Base-by-base conservation (phyloP, 768 basidiomycete genomes). In the Galerina sulciceps region DNA sequence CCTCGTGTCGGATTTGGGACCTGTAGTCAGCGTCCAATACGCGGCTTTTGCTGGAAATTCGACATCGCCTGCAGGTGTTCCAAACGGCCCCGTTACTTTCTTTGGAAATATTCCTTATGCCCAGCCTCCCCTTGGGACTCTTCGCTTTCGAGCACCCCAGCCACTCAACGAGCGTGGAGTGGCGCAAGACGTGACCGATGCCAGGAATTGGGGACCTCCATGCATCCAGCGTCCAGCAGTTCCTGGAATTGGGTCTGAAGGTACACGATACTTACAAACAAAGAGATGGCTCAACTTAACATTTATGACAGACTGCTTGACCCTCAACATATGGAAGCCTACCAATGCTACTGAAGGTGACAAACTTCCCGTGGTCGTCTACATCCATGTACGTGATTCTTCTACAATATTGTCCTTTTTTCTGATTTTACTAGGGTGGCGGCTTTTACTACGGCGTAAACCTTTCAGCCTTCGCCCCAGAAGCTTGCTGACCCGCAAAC, bases 321-420 rank as follows among this genome's bases (percentile, higher is more conserved):
- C 83, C 20, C 67, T 86, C 48, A 85, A 86, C 65, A 69, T 88
- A 4, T 83, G 83, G 59, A 73, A 82, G 22, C 85, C 86, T 0
- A 73, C 78, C 1, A 76, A 76, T 18, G 60, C 69, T 11, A 52
- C 46, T 6, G 10, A 57, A 6, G 55, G 57, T 31, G 63, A 71
- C 1, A 68, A 67, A 43, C 63, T 80, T 4, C 77, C 79, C 10
- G 73, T 80, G 34, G 74, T 76, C 50, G 60, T 73, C 52, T 53
- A 55, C 40, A 45, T 56, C 6, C 53, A 81, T 65, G 78, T 79
- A 54, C 14, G 70, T 53, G 13, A 22, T 10, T 38, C 22, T n/a
- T 48, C 5, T 43, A 18, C 6, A 14, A 37, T n/a, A 4, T 13
- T 11, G 13, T 3, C n/a, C 20, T 53, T 35, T 26, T 6, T 23